Base-by-base conservation (phyloP, 2,329 filamentous ascomycete species). In the Mycocentrospora acerina region DNA sequence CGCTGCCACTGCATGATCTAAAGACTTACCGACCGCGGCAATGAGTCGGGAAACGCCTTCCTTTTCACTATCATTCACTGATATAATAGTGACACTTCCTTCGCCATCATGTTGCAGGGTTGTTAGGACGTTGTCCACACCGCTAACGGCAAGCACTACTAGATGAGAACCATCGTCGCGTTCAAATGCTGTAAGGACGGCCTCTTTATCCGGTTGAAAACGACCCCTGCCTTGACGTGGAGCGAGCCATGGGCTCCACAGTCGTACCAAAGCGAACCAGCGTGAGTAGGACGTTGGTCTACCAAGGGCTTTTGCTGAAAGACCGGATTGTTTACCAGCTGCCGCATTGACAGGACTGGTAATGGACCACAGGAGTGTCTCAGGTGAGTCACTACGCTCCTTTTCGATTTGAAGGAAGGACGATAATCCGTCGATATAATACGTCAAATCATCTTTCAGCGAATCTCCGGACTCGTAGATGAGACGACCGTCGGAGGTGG, bases 241-340 rank as follows among this genome's bases (percentile, higher is more conserved):
- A 7, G 86, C 88, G 9, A 95, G 71, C 91, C 91, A 97, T 1
- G 90, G 85, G 24, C 78, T 79, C 81, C 84, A 93, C 3, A 88
- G 73, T 13, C 90, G 81, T 4, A 94, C 83, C 10, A 95, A 69
- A 7, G 88, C 82, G 62, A 95, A 91, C 82, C 89, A 95, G 53
- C 86, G 83, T 59, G 78, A 77, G 34, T 79, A 68, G 28, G 79
- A 77, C 55, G 78, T 83, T 0, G 87, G 85, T 1, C 70, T 69
- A 1, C 88, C 88, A 1, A 94, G 67, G 2, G 71, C 66, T 19
- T 82, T 62, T 32, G 76, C 71, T 19, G 74, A 77, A 37, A 76
- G 74, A 0, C 78, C 73, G 4, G 88, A 86, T 3, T 73, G 62
- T 26, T 80, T 73, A 1, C 75, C 78, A 14, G 77, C 68, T 1